These are phyloP conservation scores for Tardiomyces digboiensis DNA, from an alignment of 1,139 yeast species.

Conservation along the genomic window DNA sequence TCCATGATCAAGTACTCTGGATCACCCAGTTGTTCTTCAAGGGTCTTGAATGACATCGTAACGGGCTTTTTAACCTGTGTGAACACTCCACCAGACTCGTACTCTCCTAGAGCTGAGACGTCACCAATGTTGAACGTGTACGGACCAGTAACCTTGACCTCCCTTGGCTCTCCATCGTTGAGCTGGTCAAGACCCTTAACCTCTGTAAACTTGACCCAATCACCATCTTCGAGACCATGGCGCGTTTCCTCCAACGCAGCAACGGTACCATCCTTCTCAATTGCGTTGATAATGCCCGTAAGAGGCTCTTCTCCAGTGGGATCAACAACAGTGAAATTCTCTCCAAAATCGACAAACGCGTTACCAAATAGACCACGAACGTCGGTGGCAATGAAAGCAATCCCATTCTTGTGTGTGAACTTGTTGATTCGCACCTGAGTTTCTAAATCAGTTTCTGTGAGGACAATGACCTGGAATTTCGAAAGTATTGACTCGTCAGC, in stretches of 20 bases:
- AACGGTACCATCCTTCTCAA: conserved; percentile 84
- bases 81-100: conserved; percentile 79
- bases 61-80: conserved; percentile 86
- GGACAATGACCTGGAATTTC: conserved; percentile 71
- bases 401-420: conserved; percentile 61
- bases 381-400: conserved; percentile 76
- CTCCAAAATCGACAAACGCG: conserved; percentile 87
- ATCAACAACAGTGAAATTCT: conserved; percentile 69
- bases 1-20: conserved; percentile 83
- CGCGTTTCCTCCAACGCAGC: conserved; percentile 87
- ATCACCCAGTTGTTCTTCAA: conserved; percentile 51
- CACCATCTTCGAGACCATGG: conserved; percentile 92
- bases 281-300: conserved; percentile 78
- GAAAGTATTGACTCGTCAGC: conserved; percentile 34
- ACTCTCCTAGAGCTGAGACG: conserved; percentile 44
- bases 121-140: conserved; percentile 72
- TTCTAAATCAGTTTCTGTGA: conserved; percentile 67
- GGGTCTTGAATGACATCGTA: conserved; percentile 50
- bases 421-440: conserved; percentile 69
- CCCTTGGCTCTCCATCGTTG: conserved; percentile 63
- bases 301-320: conserved; percentile 89
- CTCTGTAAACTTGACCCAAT: conserved; percentile 81
- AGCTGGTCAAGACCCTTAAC: conserved; percentile 58
- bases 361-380: conserved; percentile 83
- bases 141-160: conserved; percentile 85